Evolutionary conservation across 257 asterid species (phyloP).

Genomic region (Jacaranda copaia): DNA sequence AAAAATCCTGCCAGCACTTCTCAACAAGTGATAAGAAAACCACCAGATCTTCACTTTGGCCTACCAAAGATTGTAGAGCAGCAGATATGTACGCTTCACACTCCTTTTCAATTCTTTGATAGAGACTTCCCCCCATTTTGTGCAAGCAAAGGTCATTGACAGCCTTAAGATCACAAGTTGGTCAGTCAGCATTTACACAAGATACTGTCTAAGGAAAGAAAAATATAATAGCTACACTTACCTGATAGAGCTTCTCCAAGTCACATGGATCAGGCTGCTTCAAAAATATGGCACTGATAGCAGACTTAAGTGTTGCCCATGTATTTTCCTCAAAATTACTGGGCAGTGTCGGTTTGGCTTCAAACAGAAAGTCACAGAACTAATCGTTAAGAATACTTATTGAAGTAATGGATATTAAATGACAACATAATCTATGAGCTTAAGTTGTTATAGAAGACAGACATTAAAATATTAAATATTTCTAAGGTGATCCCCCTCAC

Average conservation of each 20-base stretch:
- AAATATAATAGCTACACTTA: constrained; percentile 32
- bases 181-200: constrained; percentile 35
- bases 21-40: constrained; percentile 94
- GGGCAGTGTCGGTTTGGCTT: constrained; percentile 86
- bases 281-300: constrained; percentile 87
- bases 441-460: too few relatives aligned
- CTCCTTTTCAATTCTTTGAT: constrained; percentile 83
- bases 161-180: constrained; percentile 57
- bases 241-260: constrained; percentile 93
- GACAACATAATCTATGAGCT: too few relatives aligned
- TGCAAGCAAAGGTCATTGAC: constrained; percentile 93
- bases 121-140: constrained; percentile 94
- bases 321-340: constrained; percentile 89
- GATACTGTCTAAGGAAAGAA: constrained; percentile 19
- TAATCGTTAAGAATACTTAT: constrained; percentile 14
- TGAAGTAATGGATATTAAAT: constrained; percentile 26
- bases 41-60: constrained; percentile 88
- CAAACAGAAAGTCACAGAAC: constrained; percentile 38
- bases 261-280: constrained; percentile 96
- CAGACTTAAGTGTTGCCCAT: constrained; percentile 92
- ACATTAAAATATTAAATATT: too few relatives aligned
- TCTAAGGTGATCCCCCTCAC: too few relatives aligned
- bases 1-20: constrained; percentile 95
- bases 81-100: constrained; percentile 80
- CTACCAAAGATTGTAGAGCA: constrained; percentile 82